Base-by-base conservation (phyloP, 495 filamentous ascomycete species). In the Neurospora intermedia region DNA sequence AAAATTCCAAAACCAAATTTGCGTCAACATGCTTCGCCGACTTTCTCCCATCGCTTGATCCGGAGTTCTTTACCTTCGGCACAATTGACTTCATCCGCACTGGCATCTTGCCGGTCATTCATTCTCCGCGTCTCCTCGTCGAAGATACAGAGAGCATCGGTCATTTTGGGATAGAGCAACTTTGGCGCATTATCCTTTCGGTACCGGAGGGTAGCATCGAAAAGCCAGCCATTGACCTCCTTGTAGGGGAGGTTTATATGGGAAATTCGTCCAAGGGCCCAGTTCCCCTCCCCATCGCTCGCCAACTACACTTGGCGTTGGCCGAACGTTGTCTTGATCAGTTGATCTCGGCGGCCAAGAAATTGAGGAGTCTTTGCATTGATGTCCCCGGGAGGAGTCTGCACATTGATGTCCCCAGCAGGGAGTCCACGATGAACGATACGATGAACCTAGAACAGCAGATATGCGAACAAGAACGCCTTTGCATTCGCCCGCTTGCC, bases 121-220 rank as follows among this genome's bases (percentile, higher is more conserved):
- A 66, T 66, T 27, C 54, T 35, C 54, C 54, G 1, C 23, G 54
- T 31, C 23, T 66, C 27, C 76, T 78, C 5, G 83, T 84, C 7
- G 81, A 83, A 69, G 80, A 85, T 48, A 72, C 73, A 15, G 76
- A 74, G 66, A 81, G 80, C 71, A 79, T 84, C 48, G 72, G 80
- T 40, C 82, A 89, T 27, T 83, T 87, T 20, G 91, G 90, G 10
- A 85, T 92, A 69, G 92, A 96, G 70, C 86, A 93, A 54, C 84
- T 98, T 69, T 98, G 95, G 95, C 88, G 87, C 18, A 89, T 97
- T 77, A 89, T 95, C 20, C 78, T 97, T 69, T 89, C 86, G 23
- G 90, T 92, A 15, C 89, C 89, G 4, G 83, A 85, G n/a, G 86
- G 87, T 62, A 90, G 88, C 1, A 90, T 96, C 69, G 93, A 93